A percentile compares a stretch with the other conserved stretches of the same genome.
Conservation (phyloP, 2,329 filamentous ascomycete genomes). For the Trichothecium sympodiale region DNA sequence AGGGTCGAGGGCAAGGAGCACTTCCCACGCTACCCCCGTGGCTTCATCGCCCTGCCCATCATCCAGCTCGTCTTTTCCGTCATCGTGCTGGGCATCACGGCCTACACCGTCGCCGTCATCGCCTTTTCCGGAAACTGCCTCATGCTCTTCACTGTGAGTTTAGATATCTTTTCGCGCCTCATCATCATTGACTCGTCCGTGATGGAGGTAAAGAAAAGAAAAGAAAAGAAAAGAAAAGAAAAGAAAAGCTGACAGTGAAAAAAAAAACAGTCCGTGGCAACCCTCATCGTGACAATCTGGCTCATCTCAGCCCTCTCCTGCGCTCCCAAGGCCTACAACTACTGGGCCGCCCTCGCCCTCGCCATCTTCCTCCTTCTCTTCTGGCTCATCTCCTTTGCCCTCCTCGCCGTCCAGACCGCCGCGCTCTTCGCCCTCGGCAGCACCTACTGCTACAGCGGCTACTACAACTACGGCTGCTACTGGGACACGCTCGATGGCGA, state of each 20-base stretch:
- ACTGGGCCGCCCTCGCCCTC: constrained; percentile 39
- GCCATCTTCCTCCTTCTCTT: constrained; percentile 41
- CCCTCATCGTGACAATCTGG: constrained; percentile 34
- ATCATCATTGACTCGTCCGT: too few species aligned
- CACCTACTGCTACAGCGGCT: constrained; percentile 11
- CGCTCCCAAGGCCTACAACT: constrained; percentile 34
- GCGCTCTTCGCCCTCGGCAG: constrained; percentile 9
- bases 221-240: too few species aligned
- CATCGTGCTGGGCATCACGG: constrained; percentile 33
- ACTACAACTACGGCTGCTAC: constrained; percentile 11
- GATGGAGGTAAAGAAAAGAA: too few species aligned
- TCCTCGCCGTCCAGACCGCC: constrained; percentile 24
- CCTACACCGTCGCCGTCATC: constrained; percentile 25
- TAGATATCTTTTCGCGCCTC: constrained; percentile 1
- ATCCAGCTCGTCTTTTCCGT: constrained; percentile 34
- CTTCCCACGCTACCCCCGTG: constrained; percentile 31
- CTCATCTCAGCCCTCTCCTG: constrained; percentile 30
- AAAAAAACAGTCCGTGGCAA: constrained; percentile 28
- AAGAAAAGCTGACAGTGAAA: too few species aligned
- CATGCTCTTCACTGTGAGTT: constrained; percentile 28
- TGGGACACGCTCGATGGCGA: neutral
- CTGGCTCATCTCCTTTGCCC: constrained; percentile 35
- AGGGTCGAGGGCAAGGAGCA: constrained; percentile 25
- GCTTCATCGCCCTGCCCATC: constrained; percentile 31
- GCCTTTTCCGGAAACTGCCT: constrained; percentile 24